Conservation (phyloP, 1,139 yeast species). For the Ashbya aceris region DNA sequence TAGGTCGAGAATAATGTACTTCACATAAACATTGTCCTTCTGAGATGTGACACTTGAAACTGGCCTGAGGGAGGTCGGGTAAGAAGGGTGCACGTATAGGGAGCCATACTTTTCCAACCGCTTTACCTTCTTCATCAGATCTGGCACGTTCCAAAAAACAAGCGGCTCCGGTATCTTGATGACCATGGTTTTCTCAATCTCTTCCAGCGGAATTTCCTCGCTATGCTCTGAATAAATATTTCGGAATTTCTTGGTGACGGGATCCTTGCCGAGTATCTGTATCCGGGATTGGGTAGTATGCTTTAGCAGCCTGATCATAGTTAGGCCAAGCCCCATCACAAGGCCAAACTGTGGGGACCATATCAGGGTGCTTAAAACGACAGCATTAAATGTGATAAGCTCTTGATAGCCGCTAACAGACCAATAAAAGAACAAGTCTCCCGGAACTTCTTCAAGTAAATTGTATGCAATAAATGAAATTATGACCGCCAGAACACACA, state of each 20-base stretch:
- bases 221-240: slow-evolving; percentile 52
- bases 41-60: slow-evolving; percentile 47
- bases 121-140: slow-evolving; percentile 61
- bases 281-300: slow-evolving; percentile 84
- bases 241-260: slow-evolving; percentile 65
- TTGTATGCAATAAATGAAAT: slow-evolving; percentile 73
- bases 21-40: slow-evolving; percentile 46
- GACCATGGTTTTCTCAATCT: slow-evolving; percentile 76
- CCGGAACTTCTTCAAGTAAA: slow-evolving; percentile 80
- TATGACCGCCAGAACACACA: slow-evolving; percentile 72
- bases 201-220: slow-evolving; percentile 38
- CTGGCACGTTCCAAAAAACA: slow-evolving; percentile 85
- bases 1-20: slow-evolving; percentile 68
- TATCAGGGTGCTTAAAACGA: slow-evolving; percentile 62
- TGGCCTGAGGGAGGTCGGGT: neutral
- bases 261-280: slow-evolving; percentile 77
- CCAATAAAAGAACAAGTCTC: slow-evolving; percentile 67
- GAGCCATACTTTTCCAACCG: slow-evolving; percentile 84
- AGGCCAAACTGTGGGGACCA: slow-evolving; percentile 89
- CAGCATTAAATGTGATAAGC: slow-evolving; percentile 60
- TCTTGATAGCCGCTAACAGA: slow-evolving; percentile 70
- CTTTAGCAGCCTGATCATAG: slow-evolving; percentile 68
- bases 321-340: slow-evolving; percentile 72
- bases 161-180: slow-evolving; percentile 88
- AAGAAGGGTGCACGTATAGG: slow-evolving; percentile 61